Evolutionary conservation across 2,329 filamentous ascomycete species (phyloP).

Genomic region (Calonectria pauciramosa): DNA sequence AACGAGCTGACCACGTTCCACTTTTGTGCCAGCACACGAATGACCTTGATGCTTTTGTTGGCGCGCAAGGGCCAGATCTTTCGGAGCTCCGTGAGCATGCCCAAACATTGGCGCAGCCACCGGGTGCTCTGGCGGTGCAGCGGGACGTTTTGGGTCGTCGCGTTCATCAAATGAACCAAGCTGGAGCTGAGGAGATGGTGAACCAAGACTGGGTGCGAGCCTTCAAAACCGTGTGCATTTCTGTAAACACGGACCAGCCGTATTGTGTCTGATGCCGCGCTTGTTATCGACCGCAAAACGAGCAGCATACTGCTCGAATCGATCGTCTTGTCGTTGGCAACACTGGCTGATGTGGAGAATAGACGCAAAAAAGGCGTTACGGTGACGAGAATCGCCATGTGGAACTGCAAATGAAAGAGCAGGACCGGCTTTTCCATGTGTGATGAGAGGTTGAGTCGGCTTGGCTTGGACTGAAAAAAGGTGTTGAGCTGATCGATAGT

Average conservation of each 20-base stretch:
- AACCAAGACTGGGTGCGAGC: background rate
- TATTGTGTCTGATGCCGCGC: background rate
- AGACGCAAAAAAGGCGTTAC: background rate
- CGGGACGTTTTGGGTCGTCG: background rate
- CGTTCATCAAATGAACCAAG: conserved; percentile 1
- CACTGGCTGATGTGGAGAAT: background rate
- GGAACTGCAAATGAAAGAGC: background rate
- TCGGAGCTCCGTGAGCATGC: background rate
- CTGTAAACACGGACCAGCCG: background rate
- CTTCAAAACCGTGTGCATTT: background rate
- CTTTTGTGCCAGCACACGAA: background rate
- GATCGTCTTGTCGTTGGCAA: background rate
- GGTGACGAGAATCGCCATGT: background rate
- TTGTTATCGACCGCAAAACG: background rate
- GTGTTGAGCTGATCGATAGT: background rate
- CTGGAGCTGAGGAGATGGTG: background rate
- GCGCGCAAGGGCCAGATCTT: background rate
- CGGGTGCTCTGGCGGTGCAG: background rate
- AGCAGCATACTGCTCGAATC: background rate
- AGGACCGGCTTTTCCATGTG: background rate
- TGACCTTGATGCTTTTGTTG: background rate
- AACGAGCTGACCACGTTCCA: background rate
- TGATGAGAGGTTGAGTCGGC: background rate
- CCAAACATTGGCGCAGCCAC: background rate
- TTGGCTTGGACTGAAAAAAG: background rate